Evolutionary conservation across 306 rosid species (phyloP), one percentile per base, ranked within the genome.

Genomic region (Gynostemma pentaphyllum): DNA sequence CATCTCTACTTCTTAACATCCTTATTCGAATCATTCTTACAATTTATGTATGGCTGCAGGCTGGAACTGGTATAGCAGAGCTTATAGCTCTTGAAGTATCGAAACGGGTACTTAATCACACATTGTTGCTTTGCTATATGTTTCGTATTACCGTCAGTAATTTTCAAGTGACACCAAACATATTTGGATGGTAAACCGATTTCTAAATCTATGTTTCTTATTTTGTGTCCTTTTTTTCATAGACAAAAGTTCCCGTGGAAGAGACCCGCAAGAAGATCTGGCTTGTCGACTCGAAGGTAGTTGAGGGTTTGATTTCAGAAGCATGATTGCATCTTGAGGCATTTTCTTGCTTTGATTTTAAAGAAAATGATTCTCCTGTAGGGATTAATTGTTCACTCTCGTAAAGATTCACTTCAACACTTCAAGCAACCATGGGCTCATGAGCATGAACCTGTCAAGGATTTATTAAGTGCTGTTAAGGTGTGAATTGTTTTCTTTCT

Each of bases 391-490:
- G 94, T 90, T 74, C 77, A 78, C 76, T 90, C 95, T 1, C 82
- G 95, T 13, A 81, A 82, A 69, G 85, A 87, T 23, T 84, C 97
- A 45, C 97, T 90, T 76, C 95, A 84, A 66, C 78, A 82, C 73
- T 90, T 90, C 68, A 90, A 90, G 95, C 70, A 87, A 79, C 94
- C 94, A 64, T 87, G 97, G 97, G 97, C 97, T 74, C 97, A 90
- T 64, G 97, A 90, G 70, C 97, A 90, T 50, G 94, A 87, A 62
- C 88, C 95, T 48, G 81, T 82, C 49, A 64, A 70, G 69, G 80
- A 56, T 69, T 89, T 90, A 64, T 14, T 90, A 64, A 70, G 70
- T 13, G 97, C 95, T 3, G 95, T 84, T 65, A 87, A 90, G 97
- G 97, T 90, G 47, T 29, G 55, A 49, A 62, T 49, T 16, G 22